These are phyloP conservation scores for Aplosporella prunicola DNA, from an alignment of 2,329 filamentous ascomycete genomes.

Conservation along the genomic window DNA sequence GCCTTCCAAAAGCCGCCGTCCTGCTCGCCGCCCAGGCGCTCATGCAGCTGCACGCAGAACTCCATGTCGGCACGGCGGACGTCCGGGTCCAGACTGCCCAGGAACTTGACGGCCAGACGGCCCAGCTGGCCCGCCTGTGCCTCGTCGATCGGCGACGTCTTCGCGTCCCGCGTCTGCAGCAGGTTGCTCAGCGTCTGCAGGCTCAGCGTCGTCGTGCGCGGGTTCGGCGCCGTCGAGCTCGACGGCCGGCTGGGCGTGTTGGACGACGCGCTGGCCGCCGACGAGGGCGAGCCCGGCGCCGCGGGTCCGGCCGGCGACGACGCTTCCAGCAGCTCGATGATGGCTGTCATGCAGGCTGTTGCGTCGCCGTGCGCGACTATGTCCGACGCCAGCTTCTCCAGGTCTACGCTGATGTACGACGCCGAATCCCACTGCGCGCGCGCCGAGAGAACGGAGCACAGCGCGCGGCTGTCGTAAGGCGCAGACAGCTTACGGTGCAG, in stretches of 20 bases:
- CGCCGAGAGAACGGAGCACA: constrained; percentile 57
- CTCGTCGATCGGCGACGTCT: constrained; percentile 21
- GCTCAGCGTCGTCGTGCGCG: constrained; percentile 30
- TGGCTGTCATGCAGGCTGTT: constrained; percentile 38
- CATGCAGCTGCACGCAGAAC: constrained; percentile 64
- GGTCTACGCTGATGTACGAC: constrained; percentile 62
- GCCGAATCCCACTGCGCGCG: constrained; percentile 58
- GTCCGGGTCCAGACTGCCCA: constrained; percentile 31
- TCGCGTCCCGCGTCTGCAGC: constrained; percentile 25
- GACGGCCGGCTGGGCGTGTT: constrained; percentile 19
- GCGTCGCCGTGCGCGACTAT: constrained; percentile 57
- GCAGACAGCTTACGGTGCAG: constrained; percentile 25
- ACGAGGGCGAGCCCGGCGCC: constrained; percentile 12
- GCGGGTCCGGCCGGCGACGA: constrained; percentile 18
- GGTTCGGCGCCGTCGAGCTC: constrained; percentile 14
- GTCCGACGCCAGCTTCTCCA: constrained; percentile 65
- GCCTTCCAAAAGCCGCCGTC: constrained; percentile 55
- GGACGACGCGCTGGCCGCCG: constrained; percentile 23
- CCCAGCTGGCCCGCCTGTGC: constrained; percentile 30
- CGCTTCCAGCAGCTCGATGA: constrained; percentile 28
- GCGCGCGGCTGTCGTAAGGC: constrained; percentile 56
- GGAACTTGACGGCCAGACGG: constrained; percentile 27
- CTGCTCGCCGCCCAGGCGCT: constrained; percentile 46
- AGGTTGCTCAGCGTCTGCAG: constrained; percentile 30
- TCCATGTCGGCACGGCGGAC: constrained; percentile 63